Base-by-base conservation (phyloP, 768 basidiomycete species). In the Russula abietina region DNA sequence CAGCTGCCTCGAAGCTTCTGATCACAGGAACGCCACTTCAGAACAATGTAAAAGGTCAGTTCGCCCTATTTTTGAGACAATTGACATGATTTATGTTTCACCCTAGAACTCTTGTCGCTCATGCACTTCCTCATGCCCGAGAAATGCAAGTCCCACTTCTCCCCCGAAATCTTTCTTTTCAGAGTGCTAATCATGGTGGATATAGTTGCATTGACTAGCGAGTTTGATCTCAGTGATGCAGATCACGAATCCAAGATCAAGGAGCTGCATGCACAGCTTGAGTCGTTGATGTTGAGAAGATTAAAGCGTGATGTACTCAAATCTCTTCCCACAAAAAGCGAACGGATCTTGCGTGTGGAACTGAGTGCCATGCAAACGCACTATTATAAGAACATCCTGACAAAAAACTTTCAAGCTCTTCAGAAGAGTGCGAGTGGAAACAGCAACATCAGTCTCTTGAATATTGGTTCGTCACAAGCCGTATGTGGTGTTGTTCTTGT, bases 71-170 rank as follows among this genome's bases (percentile, higher is more conserved):
- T 55, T 52, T 16, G 16, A 28, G 24, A n/a, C 43, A 38, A 64
- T 68, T 56, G 46, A 62, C 68, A 46, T 68, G 28, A 52, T 55
- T 60, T 22, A 48, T 57, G 45, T 54, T 54, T 57, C 57, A 24
- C 51, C 58, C 8, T 71, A 97, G 97, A 99, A 74, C 77, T 99
- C 39, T 79, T 98, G 46, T 93, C 97, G 10, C 77, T 98, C 73
- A 98, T 98, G 96, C 97, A 98, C 74, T 99, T 99, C 81, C 79
- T 98, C 68, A 97, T 97, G 91, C 97, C 97, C 9, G 95, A 98
- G 70, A 93, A 92, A 78, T 99, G 93, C 91, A 67, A 73, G 88
- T 71, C 38, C 19, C 55, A 16, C 33, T 17, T 24, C 3, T 46
- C 16, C 36, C 8, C 36, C 7, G 32, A 28, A 5, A 30, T 19